Conservation (phyloP, 768 basidiomycete species). For the Tulasnella sp. region DNA sequence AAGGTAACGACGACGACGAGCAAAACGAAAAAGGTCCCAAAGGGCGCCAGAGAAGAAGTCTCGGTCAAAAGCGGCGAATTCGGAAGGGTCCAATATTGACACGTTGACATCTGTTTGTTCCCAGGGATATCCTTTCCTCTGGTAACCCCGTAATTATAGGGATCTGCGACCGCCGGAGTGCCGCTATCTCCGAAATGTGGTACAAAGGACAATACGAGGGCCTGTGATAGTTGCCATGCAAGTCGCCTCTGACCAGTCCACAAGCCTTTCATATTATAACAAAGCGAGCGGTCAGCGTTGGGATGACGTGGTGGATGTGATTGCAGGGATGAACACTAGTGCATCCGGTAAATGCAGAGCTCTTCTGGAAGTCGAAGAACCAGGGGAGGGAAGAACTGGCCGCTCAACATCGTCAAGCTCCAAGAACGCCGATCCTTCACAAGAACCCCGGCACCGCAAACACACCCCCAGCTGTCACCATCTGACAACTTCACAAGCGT, state of each 20-base stretch:
- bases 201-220: neutral
- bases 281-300: neutral
- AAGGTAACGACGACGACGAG: neutral
- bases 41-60: neutral
- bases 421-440: conserved; percentile 3
- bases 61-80: neutral
- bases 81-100: conserved; percentile 2
- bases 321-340: neutral
- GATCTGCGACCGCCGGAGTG: neutral
- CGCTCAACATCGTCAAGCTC: neutral
- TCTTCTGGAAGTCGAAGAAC: conserved; percentile 5
- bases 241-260: neutral
- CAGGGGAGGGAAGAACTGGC: neutral
- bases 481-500: neutral
- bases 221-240: conserved; percentile 4
- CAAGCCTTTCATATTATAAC: neutral
- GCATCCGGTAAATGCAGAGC: neutral
- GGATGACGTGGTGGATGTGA: neutral
- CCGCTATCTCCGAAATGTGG: neutral
- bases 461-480: neutral
- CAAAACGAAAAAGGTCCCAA: neutral
- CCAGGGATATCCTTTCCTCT: neutral
- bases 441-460: neutral
- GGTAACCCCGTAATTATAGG: neutral
- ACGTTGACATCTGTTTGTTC: neutral